Evolutionary conservation across 208 protist genomes (phyloP).

Genomic region (Leishmania mexicana): DNA sequence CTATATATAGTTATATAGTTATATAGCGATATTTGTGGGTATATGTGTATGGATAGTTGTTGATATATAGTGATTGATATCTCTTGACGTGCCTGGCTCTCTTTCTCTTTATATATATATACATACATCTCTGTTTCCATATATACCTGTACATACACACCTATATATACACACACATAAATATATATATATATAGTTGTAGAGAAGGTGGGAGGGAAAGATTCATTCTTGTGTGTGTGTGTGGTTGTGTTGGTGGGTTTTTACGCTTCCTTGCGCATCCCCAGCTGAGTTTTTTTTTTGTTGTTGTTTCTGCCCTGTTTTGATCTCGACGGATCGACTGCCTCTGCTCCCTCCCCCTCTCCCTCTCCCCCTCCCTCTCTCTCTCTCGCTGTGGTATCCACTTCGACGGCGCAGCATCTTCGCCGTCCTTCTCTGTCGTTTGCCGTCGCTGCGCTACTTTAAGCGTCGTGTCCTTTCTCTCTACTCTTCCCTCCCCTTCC

Average conservation of each 20-base stretch:
- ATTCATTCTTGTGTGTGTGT: conserved; percentile 4
- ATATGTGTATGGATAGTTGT: no score
- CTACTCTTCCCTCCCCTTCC: background rate
- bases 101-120: no score
- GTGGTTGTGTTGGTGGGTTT: background rate
- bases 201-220: background rate
- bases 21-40: background rate
- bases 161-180: background rate
- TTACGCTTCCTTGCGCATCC: no score
- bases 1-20: background rate
- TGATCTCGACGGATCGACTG: background rate
- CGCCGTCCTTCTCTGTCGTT: background rate
- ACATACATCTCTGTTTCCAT: background rate
- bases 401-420: background rate
- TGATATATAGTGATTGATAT: no score
- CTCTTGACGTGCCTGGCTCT: no score
- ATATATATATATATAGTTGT: background rate
- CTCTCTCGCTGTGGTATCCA: conserved; percentile 1
- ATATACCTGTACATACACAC: background rate
- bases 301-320: background rate
- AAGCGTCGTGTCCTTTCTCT: background rate
- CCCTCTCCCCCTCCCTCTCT: background rate
- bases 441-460: background rate
- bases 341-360: background rate
- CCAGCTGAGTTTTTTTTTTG: background rate